These are phyloP conservation scores for Penicillium goetzii DNA, from an alignment of 495 filamentous ascomycete genomes.

Conservation along the genomic window DNA sequence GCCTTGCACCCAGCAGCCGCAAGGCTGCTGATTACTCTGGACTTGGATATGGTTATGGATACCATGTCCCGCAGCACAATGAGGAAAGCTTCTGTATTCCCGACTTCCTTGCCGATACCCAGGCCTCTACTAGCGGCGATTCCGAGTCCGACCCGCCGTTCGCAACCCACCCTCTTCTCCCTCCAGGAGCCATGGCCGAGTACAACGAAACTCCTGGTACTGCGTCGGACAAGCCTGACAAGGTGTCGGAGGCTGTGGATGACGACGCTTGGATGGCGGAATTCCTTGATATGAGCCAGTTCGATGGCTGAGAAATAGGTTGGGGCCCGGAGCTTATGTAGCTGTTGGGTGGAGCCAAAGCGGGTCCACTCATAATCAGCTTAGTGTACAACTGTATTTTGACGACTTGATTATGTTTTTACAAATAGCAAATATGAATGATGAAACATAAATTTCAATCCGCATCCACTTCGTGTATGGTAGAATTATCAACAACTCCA, in stretches of 20 bases:
- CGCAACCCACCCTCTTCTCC: not conserved
- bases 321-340: not conserved
- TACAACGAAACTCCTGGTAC: too few relatives aligned
- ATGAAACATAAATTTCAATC: not conserved
- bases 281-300: too few relatives aligned
- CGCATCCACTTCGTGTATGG: too few relatives aligned
- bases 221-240: too few relatives aligned
- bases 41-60: conserved; percentile 7
- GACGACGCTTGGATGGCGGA: too few relatives aligned
- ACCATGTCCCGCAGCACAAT: not conserved
- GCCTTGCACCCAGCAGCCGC: too few relatives aligned
- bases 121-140: too few relatives aligned
- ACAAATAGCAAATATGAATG: not conserved
- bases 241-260: too few relatives aligned
- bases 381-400: not conserved
- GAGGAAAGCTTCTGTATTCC: conserved; percentile 5
- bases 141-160: not conserved
- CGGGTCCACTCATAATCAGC: too few relatives aligned
- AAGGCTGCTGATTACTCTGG: not conserved
- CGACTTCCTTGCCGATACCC: too few relatives aligned
- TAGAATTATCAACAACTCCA: too few relatives aligned
- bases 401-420: not conserved
- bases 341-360: not conserved
- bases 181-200: not conserved
- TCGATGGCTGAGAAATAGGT: too few relatives aligned